phyloP scores from a whole-genome alignment of 805 yeast genomes.

The Starmerella ratchasimensis region DNA sequence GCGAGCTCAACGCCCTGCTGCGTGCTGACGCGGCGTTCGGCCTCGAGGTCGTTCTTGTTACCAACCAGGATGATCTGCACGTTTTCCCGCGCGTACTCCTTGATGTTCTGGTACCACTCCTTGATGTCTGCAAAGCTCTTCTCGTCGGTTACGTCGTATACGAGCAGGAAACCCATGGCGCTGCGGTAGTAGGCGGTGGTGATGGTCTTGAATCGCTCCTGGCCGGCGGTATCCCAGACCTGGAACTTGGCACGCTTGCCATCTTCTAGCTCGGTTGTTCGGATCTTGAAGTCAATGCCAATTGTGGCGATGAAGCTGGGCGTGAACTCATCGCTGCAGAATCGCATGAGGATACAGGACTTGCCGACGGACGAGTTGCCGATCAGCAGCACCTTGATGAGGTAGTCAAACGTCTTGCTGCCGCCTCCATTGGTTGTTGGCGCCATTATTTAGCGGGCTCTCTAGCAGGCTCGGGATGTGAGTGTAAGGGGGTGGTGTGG shows the following conservation, averaged over 20 bases:
- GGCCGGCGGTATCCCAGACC: constrained; percentile 99
- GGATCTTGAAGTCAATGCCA: constrained; percentile 95
- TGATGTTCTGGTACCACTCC: constrained; percentile 90
- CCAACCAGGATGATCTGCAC: constrained; percentile 91
- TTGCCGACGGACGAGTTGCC: constrained; percentile 65
- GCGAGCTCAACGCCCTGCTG: constrained; percentile 91
- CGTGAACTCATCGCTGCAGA: constrained; percentile 92
- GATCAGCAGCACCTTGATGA: constrained; percentile 80
- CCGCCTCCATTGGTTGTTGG: constrained; percentile 6
- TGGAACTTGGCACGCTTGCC: constrained; percentile 89
- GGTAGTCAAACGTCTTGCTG: constrained; percentile 24
- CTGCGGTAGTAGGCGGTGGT: constrained; percentile 97
- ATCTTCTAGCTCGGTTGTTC: constrained; percentile 75
- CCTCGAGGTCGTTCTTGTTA: constrained; percentile 85
- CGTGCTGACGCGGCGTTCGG: constrained; percentile 67
- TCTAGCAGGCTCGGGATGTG: too few relatives aligned
- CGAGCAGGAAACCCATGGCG: constrained; percentile 94
- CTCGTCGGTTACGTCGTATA: constrained; percentile 95
- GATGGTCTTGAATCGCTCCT: constrained; percentile 93
- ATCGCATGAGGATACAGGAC: constrained; percentile 75
- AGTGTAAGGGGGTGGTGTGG: too few relatives aligned
- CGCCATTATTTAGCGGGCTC: background rate
- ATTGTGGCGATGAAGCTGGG: constrained; percentile 95
- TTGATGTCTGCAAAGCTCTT: constrained; percentile 85
- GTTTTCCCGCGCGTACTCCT: constrained; percentile 92